These are phyloP conservation scores for Thelephora aurantiotincta DNA, from an alignment of 768 basidiomycete genomes.

Conservation along the genomic window DNA sequence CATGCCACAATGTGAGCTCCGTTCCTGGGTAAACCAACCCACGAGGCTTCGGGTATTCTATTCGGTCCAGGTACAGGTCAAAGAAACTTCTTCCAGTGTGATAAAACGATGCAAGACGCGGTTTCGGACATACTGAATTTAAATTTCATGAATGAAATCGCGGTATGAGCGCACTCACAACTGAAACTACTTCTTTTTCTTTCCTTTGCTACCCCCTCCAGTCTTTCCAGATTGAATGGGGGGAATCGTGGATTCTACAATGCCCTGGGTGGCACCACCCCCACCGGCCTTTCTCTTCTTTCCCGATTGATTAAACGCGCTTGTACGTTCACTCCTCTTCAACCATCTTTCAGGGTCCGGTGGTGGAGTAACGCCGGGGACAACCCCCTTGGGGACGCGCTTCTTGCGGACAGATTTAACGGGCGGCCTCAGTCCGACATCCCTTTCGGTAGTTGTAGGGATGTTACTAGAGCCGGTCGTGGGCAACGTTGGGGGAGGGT, in stretches of 20 bases:
- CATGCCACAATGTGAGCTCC: too few species aligned
- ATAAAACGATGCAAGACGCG: too few species aligned
- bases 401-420: constrained; percentile 40
- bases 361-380: constrained; percentile 65
- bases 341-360: constrained; percentile 84
- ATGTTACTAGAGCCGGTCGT: constrained; percentile 15
- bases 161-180: neutral
- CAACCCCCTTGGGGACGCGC: constrained; percentile 62
- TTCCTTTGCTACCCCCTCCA: constrained; percentile 37
- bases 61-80: too few species aligned
- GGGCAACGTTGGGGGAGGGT: constrained; percentile 40
- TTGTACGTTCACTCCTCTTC: constrained; percentile 72
- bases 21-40: too few species aligned
- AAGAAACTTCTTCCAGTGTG: too few species aligned
- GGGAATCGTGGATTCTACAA: constrained; percentile 22
- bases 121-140: too few species aligned
- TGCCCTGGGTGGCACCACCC: constrained; percentile 60
- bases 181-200: constrained; percentile 46
- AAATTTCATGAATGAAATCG: neutral
- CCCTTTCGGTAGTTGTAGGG: constrained; percentile 12
- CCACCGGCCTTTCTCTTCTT: constrained; percentile 38
- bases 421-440: constrained; percentile 16
- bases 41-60: too few species aligned
- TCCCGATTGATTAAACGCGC: constrained; percentile 28
- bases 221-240: constrained; percentile 1